A percentile compares a stretch with the other conserved stretches of the same genome.
phyloP scores from a whole-genome alignment of 805 yeast species.

The Nakazawaea anatomiae region DNA sequence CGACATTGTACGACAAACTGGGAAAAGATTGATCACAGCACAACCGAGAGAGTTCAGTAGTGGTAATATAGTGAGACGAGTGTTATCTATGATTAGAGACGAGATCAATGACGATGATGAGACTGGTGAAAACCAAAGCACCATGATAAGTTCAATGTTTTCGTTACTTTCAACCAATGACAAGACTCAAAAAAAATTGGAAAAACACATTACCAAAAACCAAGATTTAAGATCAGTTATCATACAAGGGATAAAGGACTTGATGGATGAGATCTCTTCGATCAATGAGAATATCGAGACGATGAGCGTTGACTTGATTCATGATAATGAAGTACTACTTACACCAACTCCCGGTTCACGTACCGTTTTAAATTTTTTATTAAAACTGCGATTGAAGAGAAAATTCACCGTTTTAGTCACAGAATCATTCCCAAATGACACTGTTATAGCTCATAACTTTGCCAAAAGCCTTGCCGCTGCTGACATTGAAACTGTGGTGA shows the following conservation, averaged over 20 bases:
- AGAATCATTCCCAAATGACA: constrained; percentile 87
- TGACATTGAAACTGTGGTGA: constrained; percentile 82
- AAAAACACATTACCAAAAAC: constrained; percentile 24
- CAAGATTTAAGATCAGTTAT: constrained; percentile 77
- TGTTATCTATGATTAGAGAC: constrained; percentile 80
- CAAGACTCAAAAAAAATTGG: constrained; percentile 18
- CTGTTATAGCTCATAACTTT: constrained; percentile 68
- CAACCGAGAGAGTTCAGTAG: constrained; percentile 86
- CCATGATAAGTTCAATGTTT: constrained; percentile 79
- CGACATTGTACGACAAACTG: constrained; percentile 65
- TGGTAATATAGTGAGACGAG: constrained; percentile 89
- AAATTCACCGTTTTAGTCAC: constrained; percentile 88
- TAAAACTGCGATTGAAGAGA: constrained; percentile 84
- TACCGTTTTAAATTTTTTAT: constrained; percentile 80
- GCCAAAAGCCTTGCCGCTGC: constrained; percentile 77
- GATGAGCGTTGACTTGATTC: constrained; percentile 89
- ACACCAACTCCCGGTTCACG: constrained; percentile 95
- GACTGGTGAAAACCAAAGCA: constrained; percentile 17
- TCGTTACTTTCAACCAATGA: constrained; percentile 58
- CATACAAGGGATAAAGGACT: constrained; percentile 87
- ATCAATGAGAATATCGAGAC: constrained; percentile 88
- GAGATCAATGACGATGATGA: constrained; percentile 55
- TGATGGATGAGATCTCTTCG: constrained; percentile 85
- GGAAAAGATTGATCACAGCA: constrained; percentile 63
- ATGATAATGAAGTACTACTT: constrained; percentile 77